A percentile compares a stretch with the other conserved stretches of the same genome.
Evolutionary conservation across 257 asterid genomes (phyloP).

Genomic region (Forsythia suspensa): DNA sequence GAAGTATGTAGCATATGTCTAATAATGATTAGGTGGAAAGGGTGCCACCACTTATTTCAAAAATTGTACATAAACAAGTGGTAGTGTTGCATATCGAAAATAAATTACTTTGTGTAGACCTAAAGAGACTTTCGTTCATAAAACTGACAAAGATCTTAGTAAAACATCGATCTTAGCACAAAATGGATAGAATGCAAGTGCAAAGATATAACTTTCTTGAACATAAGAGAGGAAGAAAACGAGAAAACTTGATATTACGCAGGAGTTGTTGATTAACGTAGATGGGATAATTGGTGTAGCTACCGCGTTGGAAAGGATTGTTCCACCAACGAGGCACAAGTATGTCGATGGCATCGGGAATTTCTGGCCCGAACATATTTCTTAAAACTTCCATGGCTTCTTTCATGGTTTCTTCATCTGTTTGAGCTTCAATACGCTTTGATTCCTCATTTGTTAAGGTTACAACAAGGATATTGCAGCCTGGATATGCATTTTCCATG

Average conservation of each 20-base stretch:
- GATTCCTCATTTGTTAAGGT: slow-evolving; percentile 92
- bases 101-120: too few species aligned
- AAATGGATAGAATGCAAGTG: too few species aligned
- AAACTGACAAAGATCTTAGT: too few species aligned
- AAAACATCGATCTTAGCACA: too few species aligned
- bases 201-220: not conserved
- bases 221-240: not conserved
- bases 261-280: slow-evolving; percentile 57
- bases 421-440: slow-evolving; percentile 78
- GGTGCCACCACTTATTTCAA: too few species aligned
- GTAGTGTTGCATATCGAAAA: too few species aligned
- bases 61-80: too few species aligned
- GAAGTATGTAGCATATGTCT: too few species aligned
- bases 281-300: slow-evolving; percentile 88
- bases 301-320: slow-evolving; percentile 84
- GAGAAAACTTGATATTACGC: slow-evolving; percentile 60
- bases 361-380: slow-evolving; percentile 79
- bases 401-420: slow-evolving; percentile 66
- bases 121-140: too few species aligned
- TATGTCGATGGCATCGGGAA: slow-evolving; percentile 71
- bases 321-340: slow-evolving; percentile 98
- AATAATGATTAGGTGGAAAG: too few species aligned
- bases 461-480: slow-evolving; percentile 81
- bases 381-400: slow-evolving; percentile 93
- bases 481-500: slow-evolving; percentile 96